A percentile compares a stretch with the other conserved stretches of the same genome.
These are phyloP conservation scores for Thymus quinquecostatus DNA, from an alignment of 257 asterid species.

Conservation along the genomic window DNA sequence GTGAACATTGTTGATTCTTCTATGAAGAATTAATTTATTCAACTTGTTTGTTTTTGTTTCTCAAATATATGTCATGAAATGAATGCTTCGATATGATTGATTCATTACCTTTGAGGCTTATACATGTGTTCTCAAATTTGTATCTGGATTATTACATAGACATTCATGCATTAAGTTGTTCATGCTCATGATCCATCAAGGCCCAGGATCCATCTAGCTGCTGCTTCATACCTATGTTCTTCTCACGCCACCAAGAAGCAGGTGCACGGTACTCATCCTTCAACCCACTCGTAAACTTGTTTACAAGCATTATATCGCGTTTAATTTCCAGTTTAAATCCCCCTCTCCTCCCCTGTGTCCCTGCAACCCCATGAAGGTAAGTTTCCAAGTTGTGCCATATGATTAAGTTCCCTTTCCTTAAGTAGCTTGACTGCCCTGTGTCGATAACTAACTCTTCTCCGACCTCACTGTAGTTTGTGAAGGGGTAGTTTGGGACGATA, in stretches of 20 bases:
- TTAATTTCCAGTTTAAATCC: slow-evolving; percentile 56
- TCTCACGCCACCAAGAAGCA: slow-evolving; percentile 65
- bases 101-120: slow-evolving; percentile 16
- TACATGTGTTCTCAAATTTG: background rate
- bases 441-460: slow-evolving; percentile 61
- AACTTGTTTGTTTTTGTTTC: slow-evolving; percentile 2
- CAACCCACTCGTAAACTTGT: slow-evolving; percentile 53
- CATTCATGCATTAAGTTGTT: slow-evolving; percentile 24
- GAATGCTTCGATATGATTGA: slow-evolving; percentile 8
- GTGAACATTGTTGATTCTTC: slow-evolving; percentile 33
- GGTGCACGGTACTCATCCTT: slow-evolving; percentile 59
- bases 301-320: slow-evolving; percentile 54
- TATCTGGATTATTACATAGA: background rate
- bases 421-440: slow-evolving; percentile 51
- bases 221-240: slow-evolving; percentile 82
- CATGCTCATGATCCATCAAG: slow-evolving; percentile 48
- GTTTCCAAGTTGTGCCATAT: slow-evolving; percentile 69
- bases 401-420: slow-evolving; percentile 49
- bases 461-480: slow-evolving; percentile 48
- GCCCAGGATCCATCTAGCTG: slow-evolving; percentile 73
- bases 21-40: too few relatives aligned
- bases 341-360: slow-evolving; percentile 50
- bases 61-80: slow-evolving; percentile 17
- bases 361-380: slow-evolving; percentile 81
- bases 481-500: slow-evolving; percentile 61